Conservation (phyloP, 2,329 filamentous ascomycete species). For the Cercospora sp. region DNA sequence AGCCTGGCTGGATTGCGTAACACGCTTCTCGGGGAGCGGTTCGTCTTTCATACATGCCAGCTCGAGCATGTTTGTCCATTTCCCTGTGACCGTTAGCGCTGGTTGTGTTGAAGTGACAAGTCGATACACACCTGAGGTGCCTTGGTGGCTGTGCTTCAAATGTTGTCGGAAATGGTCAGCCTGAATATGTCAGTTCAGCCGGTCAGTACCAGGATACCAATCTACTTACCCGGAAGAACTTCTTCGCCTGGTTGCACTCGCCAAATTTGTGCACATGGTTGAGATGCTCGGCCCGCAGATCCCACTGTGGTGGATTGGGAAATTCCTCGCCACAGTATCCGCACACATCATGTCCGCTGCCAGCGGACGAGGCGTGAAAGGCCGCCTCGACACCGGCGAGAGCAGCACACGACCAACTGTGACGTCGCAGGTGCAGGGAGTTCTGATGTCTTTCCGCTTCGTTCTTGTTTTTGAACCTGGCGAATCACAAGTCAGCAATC, state of each 20-base stretch:
- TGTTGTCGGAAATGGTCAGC: constrained; percentile 98
- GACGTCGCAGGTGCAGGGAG: constrained; percentile 83
- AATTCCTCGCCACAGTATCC: constrained; percentile 97
- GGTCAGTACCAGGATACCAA: neutral
- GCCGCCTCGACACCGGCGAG: constrained; percentile 71
- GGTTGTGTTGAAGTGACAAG: neutral
- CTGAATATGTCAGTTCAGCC: constrained; percentile 11
- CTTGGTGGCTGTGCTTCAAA: constrained; percentile 68
- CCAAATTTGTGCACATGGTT: constrained; percentile 93
- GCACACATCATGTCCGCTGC: constrained; percentile 70
- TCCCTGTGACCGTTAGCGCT: constrained; percentile 63
- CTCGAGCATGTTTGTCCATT: constrained; percentile 98
- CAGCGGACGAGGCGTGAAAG: constrained; percentile 74
- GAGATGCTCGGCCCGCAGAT: constrained; percentile 79
- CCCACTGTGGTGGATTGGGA: constrained; percentile 82
- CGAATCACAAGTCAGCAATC: constrained; percentile 4
- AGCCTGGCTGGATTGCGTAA: constrained; percentile 15
- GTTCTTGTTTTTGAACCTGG: constrained; percentile 91
- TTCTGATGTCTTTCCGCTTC: constrained; percentile 96
- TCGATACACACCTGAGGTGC: constrained; percentile 16
- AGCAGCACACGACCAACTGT: constrained; percentile 96
- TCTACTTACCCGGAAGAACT: constrained; percentile 71
- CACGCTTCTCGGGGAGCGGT: constrained; percentile 53
- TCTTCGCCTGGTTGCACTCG: constrained; percentile 97
- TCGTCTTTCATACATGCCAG: constrained; percentile 96